Evolutionary conservation across 2,329 filamentous ascomycete genomes (phyloP).

Genomic region (Aspergillus pseudotamarii): DNA sequence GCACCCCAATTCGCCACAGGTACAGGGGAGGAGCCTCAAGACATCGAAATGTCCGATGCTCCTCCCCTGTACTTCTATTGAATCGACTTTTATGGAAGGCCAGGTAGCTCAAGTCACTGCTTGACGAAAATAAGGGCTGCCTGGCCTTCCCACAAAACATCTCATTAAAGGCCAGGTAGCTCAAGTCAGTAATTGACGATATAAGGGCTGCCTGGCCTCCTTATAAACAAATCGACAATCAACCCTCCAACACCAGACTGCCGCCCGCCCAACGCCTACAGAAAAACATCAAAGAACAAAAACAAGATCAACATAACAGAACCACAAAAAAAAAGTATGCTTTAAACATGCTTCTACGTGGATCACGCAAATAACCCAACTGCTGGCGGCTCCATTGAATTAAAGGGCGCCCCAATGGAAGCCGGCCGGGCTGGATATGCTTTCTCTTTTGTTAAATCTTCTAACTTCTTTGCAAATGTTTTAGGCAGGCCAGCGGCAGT

Average conservation of each 20-base stretch:
- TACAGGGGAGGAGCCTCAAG: neutral
- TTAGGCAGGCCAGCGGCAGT: neutral
- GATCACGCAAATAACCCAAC: neutral
- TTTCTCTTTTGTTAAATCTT: neutral
- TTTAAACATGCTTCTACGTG: neutral
- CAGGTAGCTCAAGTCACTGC: neutral
- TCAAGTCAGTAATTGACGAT: neutral
- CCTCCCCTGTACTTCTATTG: neutral
- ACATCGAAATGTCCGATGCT: slow-evolving; percentile 3
- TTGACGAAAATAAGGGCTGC: neutral
- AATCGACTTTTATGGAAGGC: neutral
- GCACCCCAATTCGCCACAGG: neutral
- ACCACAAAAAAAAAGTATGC: neutral
- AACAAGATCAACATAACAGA: neutral
- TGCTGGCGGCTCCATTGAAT: neutral
- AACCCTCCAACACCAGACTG: neutral
- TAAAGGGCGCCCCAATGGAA: neutral
- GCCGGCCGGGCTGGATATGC: neutral
- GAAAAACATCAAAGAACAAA: neutral
- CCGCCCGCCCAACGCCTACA: neutral
- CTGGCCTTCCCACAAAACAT: neutral
- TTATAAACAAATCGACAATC: neutral
- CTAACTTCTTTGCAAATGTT: neutral
- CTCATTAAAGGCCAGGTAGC: neutral
- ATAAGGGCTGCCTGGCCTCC: neutral